Percentiles rank a stretch among this genome's conserved stretches.
These are phyloP conservation scores for Trichoderma parareesei DNA, from an alignment of 495 filamentous ascomycete species.

Conservation along the genomic window DNA sequence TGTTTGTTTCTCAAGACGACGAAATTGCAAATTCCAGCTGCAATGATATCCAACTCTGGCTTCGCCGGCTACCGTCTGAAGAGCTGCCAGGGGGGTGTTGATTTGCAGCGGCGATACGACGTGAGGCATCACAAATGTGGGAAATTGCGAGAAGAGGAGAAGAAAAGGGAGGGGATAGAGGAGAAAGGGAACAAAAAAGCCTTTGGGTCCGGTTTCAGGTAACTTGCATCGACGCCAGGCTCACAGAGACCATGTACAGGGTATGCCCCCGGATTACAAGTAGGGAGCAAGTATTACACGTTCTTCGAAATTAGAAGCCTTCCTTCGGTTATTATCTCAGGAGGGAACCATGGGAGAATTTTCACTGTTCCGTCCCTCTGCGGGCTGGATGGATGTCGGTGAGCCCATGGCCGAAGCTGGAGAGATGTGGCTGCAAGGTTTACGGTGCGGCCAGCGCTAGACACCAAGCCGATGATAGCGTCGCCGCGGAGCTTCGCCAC, in stretches of 20 bases:
- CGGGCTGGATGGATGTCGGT: neutral
- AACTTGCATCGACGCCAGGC: neutral
- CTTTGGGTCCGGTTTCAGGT: slow-evolving; percentile 4
- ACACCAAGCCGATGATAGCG: neutral
- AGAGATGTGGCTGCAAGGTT: slow-evolving; percentile 10
- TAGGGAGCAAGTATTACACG: too few relatives aligned
- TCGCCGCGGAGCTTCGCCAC: slow-evolving; percentile 9
- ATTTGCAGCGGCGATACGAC: neutral
- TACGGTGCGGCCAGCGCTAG: neutral
- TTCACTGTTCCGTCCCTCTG: neutral
- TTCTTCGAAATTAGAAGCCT: neutral
- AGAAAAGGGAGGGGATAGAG: too few relatives aligned
- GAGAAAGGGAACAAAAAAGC: neutral
- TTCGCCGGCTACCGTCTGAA: neutral
- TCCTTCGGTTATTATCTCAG: neutral
- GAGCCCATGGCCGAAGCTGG: neutral
- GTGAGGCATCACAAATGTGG: neutral
- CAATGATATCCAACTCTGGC: neutral
- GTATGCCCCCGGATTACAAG: too few relatives aligned
- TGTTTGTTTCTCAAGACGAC: neutral
- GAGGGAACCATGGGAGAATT: neutral
- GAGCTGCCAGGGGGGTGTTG: neutral
- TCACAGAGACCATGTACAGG: too few relatives aligned
- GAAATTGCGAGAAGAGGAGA: neutral
- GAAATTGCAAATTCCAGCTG: slow-evolving; percentile 2